Evolutionary conservation across 441 rosid genomes (phyloP).

Genomic region (Populus hybrid): DNA sequence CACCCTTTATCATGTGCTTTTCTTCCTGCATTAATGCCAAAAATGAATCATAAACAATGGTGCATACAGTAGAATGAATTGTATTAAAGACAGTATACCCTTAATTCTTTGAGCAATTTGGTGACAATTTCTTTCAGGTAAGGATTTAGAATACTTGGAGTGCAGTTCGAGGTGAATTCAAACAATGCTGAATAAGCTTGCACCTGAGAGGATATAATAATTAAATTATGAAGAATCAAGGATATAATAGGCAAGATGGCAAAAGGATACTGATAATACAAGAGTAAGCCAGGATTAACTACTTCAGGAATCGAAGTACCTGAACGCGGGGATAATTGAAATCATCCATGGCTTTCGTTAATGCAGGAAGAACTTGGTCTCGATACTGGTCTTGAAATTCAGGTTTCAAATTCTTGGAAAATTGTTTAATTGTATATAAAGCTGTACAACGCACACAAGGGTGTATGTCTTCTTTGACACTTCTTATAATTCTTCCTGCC

Average conservation of each 20-base stretch:
- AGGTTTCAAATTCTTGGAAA: not conserved
- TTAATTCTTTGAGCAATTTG: not conserved
- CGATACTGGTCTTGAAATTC: not conserved
- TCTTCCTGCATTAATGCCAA: not conserved
- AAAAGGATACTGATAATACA: not conserved
- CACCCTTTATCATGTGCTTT: not conserved
- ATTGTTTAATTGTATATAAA: not conserved
- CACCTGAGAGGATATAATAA: not conserved
- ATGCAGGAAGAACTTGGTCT: not conserved
- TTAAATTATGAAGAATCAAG: no score
- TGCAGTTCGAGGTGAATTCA: not conserved
- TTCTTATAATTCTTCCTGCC: not conserved
- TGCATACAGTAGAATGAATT: not conserved
- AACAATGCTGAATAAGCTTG: not conserved
- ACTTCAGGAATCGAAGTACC: not conserved
- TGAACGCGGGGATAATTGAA: not conserved
- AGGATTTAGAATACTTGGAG: not conserved
- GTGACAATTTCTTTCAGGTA: not conserved
- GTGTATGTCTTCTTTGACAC: not conserved
- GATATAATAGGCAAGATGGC: not conserved
- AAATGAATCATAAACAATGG: not conserved
- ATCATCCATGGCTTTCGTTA: not conserved
- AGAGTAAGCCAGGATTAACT: not conserved
- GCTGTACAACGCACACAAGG: not conserved
- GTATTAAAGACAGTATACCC: not conserved